Evolutionary conservation across 208 protist species (phyloP), one percentile per base, ranked within the genome.

Genomic region (Phytomonas sp.): DNA sequence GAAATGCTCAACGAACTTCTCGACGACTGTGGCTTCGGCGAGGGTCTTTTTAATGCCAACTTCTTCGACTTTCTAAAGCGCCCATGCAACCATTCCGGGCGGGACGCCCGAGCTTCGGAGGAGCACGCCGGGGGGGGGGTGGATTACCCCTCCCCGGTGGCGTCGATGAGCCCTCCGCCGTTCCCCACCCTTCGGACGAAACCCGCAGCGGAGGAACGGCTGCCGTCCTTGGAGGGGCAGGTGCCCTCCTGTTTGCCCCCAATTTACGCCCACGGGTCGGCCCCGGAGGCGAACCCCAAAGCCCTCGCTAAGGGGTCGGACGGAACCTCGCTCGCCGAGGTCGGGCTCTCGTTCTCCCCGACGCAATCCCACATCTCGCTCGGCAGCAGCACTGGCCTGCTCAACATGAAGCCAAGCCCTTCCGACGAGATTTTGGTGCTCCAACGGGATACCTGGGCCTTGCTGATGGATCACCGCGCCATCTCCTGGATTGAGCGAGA

Each of bases 401-500:
- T 32, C 9, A 32, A 20, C 31, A 23, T 7, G 11, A 9, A 20
- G 40, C 40, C 2, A 3, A 9, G 40, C 1, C 40, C 40, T 20
- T 46, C 40, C 6, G 40, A 46, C 0, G 40, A 9, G 40, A 46
- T 46, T 20, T 20, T 46, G 40, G 40, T 46, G 13, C 40, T 96
- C 17, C 91, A 93, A 30, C 82, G 84, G 51, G 83, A 93, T 34
- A 81, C 88, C 34, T 96, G 91, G 88, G 66, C 71, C n/a, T 71
- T 96, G 53, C 75, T 96, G 20, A 92, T 96, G 83, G 91, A 96
- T 75, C 85, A 92, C 70, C 84, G 88, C 20, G 81, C 84, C 15
- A 83, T 93, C 75, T 75, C 77, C n/a, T 93, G 91, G 88, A 78
- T 96, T 71, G 85, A 95, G 74, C 83, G 84, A 8, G 87, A 93